These are phyloP conservation scores for Calonectria honghensis DNA, from an alignment of 2,329 filamentous ascomycete species.

Conservation along the genomic window DNA sequence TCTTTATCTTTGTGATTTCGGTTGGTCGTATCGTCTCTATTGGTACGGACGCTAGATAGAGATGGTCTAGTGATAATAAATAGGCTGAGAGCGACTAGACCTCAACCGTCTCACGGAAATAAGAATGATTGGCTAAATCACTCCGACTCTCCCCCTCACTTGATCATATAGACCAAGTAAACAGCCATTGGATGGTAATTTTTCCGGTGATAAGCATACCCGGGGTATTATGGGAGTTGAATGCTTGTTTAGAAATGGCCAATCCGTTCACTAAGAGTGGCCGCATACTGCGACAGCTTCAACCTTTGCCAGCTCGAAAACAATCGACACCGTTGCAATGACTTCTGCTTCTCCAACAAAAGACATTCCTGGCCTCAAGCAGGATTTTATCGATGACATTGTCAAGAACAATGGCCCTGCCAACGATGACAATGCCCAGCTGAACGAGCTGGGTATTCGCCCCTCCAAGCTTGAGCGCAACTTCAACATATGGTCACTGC, in stretches of 20 bases:
- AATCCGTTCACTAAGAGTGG: not conserved
- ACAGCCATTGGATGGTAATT: slow-evolving; percentile 16
- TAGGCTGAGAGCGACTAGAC: not conserved
- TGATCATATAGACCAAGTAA: not conserved
- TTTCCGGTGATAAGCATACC: not conserved
- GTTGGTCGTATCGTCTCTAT: not conserved
- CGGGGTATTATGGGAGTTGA: not conserved
- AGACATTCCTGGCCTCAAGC: not conserved
- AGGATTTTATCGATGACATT: not conserved
- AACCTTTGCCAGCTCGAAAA: not conserved
- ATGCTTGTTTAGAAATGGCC: not conserved
- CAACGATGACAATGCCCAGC: slow-evolving; percentile 24
- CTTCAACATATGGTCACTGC: slow-evolving; percentile 36
- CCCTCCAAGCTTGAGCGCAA: slow-evolving; percentile 34
- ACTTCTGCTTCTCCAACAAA: not conserved
- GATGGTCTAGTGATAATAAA: not conserved
- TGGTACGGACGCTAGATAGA: not conserved
- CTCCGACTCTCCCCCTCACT: slow-evolving; percentile 16
- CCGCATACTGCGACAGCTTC: not conserved
- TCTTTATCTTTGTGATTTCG: not conserved
- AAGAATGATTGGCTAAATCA: not conserved
- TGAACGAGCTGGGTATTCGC: slow-evolving; percentile 20
- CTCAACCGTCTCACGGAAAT: not conserved
- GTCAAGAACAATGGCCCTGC: not conserved
- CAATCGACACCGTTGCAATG: not conserved